These are phyloP conservation scores for Crinitomyces ghanaensis DNA, from an alignment of 805 yeast genomes.

Conservation along the genomic window DNA sequence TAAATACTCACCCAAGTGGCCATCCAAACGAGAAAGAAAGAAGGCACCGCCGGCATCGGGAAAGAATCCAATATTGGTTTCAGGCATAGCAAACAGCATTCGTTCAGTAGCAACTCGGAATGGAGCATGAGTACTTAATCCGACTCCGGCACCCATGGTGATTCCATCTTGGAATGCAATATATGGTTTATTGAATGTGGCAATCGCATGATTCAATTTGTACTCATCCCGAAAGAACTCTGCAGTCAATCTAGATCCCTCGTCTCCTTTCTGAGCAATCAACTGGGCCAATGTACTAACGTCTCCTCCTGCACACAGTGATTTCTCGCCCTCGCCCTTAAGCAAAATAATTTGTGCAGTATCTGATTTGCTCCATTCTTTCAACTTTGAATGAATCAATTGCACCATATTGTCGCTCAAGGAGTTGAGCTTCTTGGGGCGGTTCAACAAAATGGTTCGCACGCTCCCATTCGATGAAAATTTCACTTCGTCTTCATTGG, in stretches of 20 bases:
- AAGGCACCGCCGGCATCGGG: constrained; percentile 94
- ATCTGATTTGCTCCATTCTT: constrained; percentile 63
- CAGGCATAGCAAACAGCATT: constrained; percentile 94
- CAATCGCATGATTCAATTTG: constrained; percentile 61
- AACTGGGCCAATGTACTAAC: constrained; percentile 60
- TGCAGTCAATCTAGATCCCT: constrained; percentile 41
- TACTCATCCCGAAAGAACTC: constrained; percentile 73
- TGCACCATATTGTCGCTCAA: constrained; percentile 64
- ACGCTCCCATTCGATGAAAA: constrained; percentile 53
- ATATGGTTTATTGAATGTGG: constrained; percentile 74
- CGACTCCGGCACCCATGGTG: constrained; percentile 98
- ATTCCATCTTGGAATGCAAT: constrained; percentile 84
- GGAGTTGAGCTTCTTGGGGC: constrained; percentile 78
- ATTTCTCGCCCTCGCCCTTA: constrained; percentile 47
- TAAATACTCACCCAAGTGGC: constrained; percentile 71
- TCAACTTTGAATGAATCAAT: constrained; percentile 57
- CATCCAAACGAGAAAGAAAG: constrained; percentile 72
- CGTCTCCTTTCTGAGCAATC: constrained; percentile 26
- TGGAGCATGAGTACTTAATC: constrained; percentile 79
- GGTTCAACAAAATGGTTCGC: constrained; percentile 64
- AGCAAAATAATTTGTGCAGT: constrained; percentile 55
- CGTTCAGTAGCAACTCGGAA: constrained; percentile 85
- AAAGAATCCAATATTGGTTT: constrained; percentile 89
- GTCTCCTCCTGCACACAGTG: constrained; percentile 96
- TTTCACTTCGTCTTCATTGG: constrained; percentile 48